Conservation (phyloP, 1,139 yeast species). For the Saccharomyces hybrid region DNA sequence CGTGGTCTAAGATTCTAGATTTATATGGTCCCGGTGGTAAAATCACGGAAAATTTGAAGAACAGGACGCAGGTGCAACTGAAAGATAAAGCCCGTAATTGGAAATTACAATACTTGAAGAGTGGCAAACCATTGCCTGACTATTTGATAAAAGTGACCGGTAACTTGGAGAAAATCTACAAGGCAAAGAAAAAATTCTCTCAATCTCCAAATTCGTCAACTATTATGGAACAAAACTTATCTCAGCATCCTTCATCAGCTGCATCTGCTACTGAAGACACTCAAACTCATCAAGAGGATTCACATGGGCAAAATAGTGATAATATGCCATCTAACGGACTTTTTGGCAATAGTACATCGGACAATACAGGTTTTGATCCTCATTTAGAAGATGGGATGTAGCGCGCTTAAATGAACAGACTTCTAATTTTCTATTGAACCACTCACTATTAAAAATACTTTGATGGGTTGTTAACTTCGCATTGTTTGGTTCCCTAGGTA, state of each 20-base stretch:
- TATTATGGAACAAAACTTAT: not conserved
- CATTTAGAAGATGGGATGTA: constrained; percentile 16
- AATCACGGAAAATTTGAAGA: constrained; percentile 71
- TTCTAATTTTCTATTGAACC: not conserved
- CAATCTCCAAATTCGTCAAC: not conserved
- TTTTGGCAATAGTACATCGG: constrained; percentile 12
- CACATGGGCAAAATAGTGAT: not conserved
- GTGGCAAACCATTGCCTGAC: constrained; percentile 64
- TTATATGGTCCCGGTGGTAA: constrained; percentile 90
- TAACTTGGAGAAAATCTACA: constrained; percentile 54
- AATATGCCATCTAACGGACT: constrained; percentile 7
- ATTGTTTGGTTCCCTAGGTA: not conserved
- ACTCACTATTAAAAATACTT: not conserved
- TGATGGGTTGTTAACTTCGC: not conserved
- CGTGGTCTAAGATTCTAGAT: constrained; percentile 85
- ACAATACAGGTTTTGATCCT: constrained; percentile 19
- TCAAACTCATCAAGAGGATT: not conserved
- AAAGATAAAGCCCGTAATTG: constrained; percentile 95
- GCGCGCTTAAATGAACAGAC: not conserved
- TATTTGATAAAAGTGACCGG: constrained; percentile 82
- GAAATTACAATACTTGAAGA: constrained; percentile 76
- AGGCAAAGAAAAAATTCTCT: constrained; percentile 26
- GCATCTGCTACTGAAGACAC: not conserved
- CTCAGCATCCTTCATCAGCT: not conserved
- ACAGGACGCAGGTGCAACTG: constrained; percentile 81